Conservation (phyloP, 495 filamentous ascomycete species). For the Aspergillus taichungensis region DNA sequence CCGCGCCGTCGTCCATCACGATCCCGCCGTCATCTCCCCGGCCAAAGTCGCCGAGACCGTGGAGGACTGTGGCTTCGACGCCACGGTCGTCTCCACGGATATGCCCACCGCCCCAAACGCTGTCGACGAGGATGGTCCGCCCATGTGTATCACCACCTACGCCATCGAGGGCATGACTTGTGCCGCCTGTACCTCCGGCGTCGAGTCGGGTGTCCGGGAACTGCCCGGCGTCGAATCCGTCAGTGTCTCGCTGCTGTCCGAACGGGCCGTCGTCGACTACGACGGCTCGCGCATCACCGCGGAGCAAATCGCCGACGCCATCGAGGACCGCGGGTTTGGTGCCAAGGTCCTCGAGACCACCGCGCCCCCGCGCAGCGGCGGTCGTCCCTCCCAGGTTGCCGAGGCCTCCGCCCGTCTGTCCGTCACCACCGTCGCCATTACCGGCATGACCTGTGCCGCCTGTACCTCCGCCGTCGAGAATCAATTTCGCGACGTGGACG, state of each 20-base stretch:
- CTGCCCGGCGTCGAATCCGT: constrained; percentile 71
- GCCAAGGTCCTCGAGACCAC: constrained; percentile 60
- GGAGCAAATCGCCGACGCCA: constrained; percentile 72
- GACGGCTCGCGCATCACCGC: constrained; percentile 54
- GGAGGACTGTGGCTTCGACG: constrained; percentile 91
- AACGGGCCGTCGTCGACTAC: constrained; percentile 67
- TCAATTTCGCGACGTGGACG: constrained; percentile 68
- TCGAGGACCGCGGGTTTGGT: constrained; percentile 89
- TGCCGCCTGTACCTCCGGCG: constrained; percentile 84
- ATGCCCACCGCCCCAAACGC: constrained; percentile 36
- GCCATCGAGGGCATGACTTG: constrained; percentile 97
- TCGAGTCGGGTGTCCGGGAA: constrained; percentile 70
- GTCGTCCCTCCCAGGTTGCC: constrained; percentile 14
- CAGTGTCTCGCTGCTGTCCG: constrained; percentile 73
- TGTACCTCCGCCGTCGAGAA: constrained; percentile 87
- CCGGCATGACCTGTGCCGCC: constrained; percentile 95
- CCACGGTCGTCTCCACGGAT: constrained; percentile 81
- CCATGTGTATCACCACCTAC: constrained; percentile 63
- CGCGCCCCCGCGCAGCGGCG: constrained; percentile 6
- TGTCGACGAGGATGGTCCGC: constrained; percentile 16
- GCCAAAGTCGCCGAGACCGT: constrained; percentile 75
- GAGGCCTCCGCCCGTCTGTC: constrained; percentile 36
- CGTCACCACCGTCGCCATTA: constrained; percentile 75
- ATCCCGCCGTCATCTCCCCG: constrained; percentile 63
- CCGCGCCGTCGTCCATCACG: constrained; percentile 81